Evolutionary conservation across 345 rosid species (phyloP).

Genomic region (Hevea brasiliensis): DNA sequence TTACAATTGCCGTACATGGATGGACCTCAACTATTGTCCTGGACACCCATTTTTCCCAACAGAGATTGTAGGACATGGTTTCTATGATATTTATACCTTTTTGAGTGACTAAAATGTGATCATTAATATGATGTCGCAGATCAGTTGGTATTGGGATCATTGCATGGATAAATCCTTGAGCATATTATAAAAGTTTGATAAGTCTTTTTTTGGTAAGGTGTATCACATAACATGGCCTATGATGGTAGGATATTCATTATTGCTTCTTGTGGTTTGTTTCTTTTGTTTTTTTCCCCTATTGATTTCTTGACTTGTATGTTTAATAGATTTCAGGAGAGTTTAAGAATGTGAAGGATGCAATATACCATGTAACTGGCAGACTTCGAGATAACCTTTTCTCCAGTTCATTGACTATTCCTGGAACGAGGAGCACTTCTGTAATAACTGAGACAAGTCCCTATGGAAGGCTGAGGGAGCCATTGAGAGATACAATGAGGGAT

Average conservation of each 20-base stretch:
- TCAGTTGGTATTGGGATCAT: neutral
- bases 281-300: conserved; percentile 1
- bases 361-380: conserved; percentile 74
- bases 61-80: neutral
- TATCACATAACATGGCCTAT: neutral
- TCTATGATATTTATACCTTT: neutral
- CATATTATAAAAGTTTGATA: neutral
- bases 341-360: conserved; percentile 68
- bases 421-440: conserved; percentile 47
- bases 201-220: neutral
- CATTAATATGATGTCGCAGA: neutral
- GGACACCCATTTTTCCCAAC: neutral
- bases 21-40: neutral
- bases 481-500: conserved; percentile 11
- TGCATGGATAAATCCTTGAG: neutral
- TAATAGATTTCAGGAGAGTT: conserved; percentile 81
- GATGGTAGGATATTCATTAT: neutral
- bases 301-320: conserved; percentile 20
- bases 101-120: too few species aligned
- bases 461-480: conserved; percentile 17
- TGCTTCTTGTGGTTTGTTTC: neutral
- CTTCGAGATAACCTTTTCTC: conserved; percentile 69
- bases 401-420: conserved; percentile 32
- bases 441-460: conserved; percentile 55
- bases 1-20: neutral